A percentile compares a stretch with the other conserved stretches of the same genome.
Evolutionary conservation across 169 alveolate genomes (phyloP).

Genomic region (Theileria luwenshuni): DNA sequence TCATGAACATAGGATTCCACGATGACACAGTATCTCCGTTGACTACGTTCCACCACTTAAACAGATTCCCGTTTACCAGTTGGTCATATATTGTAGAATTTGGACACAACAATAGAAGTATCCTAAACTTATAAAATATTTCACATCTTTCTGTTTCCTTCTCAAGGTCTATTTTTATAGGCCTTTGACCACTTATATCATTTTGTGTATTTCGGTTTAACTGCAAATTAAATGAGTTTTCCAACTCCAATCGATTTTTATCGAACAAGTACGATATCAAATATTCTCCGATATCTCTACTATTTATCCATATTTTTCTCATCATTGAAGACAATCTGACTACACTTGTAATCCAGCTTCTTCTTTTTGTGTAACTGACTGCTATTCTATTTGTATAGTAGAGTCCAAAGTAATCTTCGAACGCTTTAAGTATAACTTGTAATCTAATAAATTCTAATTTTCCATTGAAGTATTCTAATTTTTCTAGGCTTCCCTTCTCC

Average conservation of each 20-base stretch:
- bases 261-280: neutral
- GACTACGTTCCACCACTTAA: constrained; percentile 62
- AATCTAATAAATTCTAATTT: constrained; percentile 30
- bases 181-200: neutral
- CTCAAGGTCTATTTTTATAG: constrained; percentile 10
- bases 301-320: constrained; percentile 52
- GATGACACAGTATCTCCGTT: constrained; percentile 43
- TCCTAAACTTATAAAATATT: constrained; percentile 43
- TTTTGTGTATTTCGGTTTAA: neutral
- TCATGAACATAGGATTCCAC: constrained; percentile 57
- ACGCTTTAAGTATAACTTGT: constrained; percentile 34
- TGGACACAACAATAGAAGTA: constrained; percentile 59
- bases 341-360: constrained; percentile 30
- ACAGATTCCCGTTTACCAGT: constrained; percentile 44
- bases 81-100: constrained; percentile 34
- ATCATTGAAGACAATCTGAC: constrained; percentile 38
- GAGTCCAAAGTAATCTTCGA: constrained; percentile 25
- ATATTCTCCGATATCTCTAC: constrained; percentile 43
- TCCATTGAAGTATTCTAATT: constrained; percentile 10
- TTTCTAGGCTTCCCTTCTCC: constrained; percentile 25
- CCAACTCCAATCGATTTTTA: neutral
- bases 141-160: constrained; percentile 35
- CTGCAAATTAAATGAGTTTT: neutral
- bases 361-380: constrained; percentile 24
- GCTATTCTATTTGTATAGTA: neutral